Percentiles rank a stretch among this genome's conserved stretches.
Evolutionary conservation across 305 asterid genomes (phyloP).

Genomic region (Fraxinus floribunda): DNA sequence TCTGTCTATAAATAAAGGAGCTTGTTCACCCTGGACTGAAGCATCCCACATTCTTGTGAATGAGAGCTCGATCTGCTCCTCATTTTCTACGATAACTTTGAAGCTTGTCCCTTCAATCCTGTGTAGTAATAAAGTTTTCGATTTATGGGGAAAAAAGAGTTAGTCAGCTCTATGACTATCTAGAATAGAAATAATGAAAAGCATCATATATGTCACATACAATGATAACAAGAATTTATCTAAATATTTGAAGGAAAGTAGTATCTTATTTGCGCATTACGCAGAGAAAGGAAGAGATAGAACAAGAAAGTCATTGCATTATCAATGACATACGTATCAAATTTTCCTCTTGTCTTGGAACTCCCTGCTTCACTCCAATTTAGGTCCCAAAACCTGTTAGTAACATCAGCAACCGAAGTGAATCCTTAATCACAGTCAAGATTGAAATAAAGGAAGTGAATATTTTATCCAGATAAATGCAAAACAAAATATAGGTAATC

Average conservation of each 20-base stretch:
- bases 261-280: not conserved
- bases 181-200: not conserved
- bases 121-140: slow-evolving; percentile 19
- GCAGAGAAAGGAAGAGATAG: not conserved
- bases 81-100: slow-evolving; percentile 46
- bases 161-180: not conserved
- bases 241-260: not conserved
- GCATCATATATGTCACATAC: not conserved
- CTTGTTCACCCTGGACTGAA: slow-evolving; percentile 51
- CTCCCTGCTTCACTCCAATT: slow-evolving; percentile 76
- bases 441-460: not conserved
- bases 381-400: slow-evolving; percentile 76
- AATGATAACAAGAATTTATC: slow-evolving; percentile 6
- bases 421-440: not conserved
- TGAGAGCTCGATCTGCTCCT: slow-evolving; percentile 59
- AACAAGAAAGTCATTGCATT: not conserved
- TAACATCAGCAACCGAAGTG: slow-evolving; percentile 12
- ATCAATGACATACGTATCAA: slow-evolving; percentile 52
- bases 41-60: slow-evolving; percentile 67
- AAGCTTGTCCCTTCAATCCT: slow-evolving; percentile 62
- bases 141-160: not conserved
- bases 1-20: slow-evolving; percentile 58
- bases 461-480: not conserved
- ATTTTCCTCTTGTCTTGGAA: slow-evolving; percentile 60
- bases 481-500: not conserved